phyloP scores from a whole-genome alignment of 176 grass and related monocot species.

The Miscanthus lutarioriparius region DNA sequence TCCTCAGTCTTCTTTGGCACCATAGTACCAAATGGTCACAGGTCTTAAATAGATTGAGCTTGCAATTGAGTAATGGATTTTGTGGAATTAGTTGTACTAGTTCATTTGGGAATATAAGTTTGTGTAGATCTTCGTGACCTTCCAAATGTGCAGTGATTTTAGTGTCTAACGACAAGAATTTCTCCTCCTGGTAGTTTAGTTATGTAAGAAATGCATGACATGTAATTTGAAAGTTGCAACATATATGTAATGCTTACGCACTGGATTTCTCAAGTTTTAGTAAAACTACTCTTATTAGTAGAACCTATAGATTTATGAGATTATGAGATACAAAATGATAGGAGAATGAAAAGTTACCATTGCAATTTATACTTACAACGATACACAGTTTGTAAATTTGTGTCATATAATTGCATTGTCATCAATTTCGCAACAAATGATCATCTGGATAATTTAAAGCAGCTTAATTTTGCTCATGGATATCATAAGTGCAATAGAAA shows the following conservation, averaged over 20 bases:
- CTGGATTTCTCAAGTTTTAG: neutral
- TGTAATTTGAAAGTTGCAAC: neutral
- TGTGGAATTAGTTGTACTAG: neutral
- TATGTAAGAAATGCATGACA: neutral
- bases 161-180: neutral
- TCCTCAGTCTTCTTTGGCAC: neutral
- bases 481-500: neutral
- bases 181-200: neutral
- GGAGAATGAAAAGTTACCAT: neutral
- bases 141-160: neutral
- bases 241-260: conserved; percentile 10
- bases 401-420: neutral
- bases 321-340: neutral
- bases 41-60: neutral
- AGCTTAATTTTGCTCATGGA: neutral
- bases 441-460: conserved; percentile 5
- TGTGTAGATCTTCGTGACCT: neutral
- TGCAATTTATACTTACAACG: neutral
- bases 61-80: neutral
- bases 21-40: neutral
- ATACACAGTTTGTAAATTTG: neutral
- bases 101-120: neutral
- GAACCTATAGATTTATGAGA: neutral
- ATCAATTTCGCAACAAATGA: neutral
- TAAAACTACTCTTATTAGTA: neutral